Evolutionary conservation across 192 early-diverging fungal genomes (phyloP), one percentile per base, ranked within the genome.

Genomic region (Coemansia sp.): DNA sequence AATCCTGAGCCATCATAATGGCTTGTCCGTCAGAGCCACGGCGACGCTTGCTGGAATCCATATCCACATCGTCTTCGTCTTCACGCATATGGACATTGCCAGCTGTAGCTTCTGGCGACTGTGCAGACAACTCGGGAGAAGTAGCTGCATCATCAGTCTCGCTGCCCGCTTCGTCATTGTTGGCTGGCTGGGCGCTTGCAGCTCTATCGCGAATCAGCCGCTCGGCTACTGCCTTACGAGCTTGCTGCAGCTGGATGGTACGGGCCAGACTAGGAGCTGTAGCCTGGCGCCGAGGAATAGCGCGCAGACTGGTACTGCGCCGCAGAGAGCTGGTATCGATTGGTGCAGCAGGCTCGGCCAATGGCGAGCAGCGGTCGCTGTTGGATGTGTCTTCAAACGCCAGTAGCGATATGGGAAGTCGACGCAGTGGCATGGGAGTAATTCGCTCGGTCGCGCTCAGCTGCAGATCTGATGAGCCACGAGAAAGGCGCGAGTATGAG

Each of bases 181-280:
- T 23, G 12, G 55, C 20, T 18, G 19, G 18, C 19, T 37, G 45
- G 18, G 30, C 48, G 28, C 37, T 38, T 6, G 49, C 49, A 5
- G 31, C 49, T 18, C 30, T 48, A 51, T 43, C 45, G 14, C 61
- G 53, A n/a, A 69, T 38, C 1, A 77, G 67, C 13, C 73, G 62
- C 16, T 78, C 65, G 7, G 69, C 69, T 36, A 79, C 70, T 6
- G 66, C 69, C 56, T 63, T 68, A 51, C 76, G 76, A 19, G 76
- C 69, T 46, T 79, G 76, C 58, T 72, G 70, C 43, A 79, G 50
- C 61, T 79, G 76, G 38, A 79, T 79, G 12, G 70, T 72, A 18
- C 66, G 57, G 8, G 76, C 76, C 39, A 79, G 66, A 14, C 76
- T 79, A 0, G 76, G 76, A 0, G 61, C 70, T 6, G 65, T 58